These are phyloP conservation scores for Penicillium italicum DNA, from an alignment of 2,329 filamentous ascomycete species.

Conservation along the genomic window DNA sequence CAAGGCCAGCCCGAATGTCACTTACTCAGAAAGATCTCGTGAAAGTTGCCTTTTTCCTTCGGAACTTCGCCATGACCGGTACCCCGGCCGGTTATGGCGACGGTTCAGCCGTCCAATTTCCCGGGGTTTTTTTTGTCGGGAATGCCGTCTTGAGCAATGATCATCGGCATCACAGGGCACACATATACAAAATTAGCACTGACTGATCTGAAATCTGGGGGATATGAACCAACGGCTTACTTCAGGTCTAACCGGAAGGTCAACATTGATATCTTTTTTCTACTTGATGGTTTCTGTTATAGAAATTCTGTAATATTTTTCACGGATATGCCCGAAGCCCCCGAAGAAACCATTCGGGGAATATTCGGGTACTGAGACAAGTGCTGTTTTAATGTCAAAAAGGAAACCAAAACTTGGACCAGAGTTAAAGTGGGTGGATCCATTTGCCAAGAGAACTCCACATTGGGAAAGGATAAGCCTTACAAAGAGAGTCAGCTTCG, in stretches of 20 bases:
- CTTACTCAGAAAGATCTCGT: neutral
- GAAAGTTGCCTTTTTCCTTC: slow-evolving; percentile 2
- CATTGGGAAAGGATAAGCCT: neutral
- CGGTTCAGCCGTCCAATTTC: neutral
- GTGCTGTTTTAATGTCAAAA: neutral
- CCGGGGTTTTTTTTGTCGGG: neutral
- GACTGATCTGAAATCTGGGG: neutral
- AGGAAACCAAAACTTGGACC: neutral
- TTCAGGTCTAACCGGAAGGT: neutral
- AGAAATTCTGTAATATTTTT: neutral
- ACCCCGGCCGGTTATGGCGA: neutral
- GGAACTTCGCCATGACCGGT: neutral
- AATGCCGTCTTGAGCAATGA: neutral
- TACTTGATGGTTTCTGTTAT: neutral
- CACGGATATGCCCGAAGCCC: too few relatives aligned
- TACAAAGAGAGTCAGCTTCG: too few relatives aligned
- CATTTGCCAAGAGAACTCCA: neutral
- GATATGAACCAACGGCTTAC: neutral
- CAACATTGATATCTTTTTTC: neutral
- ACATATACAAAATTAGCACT: too few relatives aligned
- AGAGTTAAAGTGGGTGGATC: neutral
- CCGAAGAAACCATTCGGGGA: neutral
- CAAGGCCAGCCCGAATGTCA: neutral
- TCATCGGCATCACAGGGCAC: neutral
- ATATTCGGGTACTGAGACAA: neutral